Evolutionary conservation across 257 asterid genomes (phyloP), one percentile per base, ranked within the genome.

Genomic region (Solanum appendiculatum): DNA sequence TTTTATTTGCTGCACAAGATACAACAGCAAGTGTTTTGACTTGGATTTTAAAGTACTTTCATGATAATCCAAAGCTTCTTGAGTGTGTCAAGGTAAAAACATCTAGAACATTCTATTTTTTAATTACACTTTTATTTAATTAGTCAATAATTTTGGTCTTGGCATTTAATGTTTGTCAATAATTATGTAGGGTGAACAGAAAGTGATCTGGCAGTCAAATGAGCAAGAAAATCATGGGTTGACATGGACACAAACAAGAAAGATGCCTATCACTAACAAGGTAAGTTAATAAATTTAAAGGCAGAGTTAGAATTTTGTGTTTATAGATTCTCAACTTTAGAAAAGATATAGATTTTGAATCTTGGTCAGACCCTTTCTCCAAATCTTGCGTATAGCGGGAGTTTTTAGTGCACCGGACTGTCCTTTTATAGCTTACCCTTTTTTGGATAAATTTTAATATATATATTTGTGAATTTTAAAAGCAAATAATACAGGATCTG

Each of bases 1-100:
- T 93, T 16, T 93, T 96, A 23, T 96, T 96, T 42, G 99, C 99
- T 0, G 99, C 99, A 2, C 97, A 95, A 84, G 98, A 96, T 78
- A 96, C 99, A 1, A 96, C 98, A 1, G 98, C 98, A 0, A 96
- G 95, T 92, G 94, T 92, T 75, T 87, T 95, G 91, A 96, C 98
- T 21, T 96, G 99, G 99, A 90, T 93, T 37, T 56, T 96, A 88
- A 96, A 95, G 89, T 95, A 95, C 90, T 98, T 96, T 15, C 88
- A 88, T n/a, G 95, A 95, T 75, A 89, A 92, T 73, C 94, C 94
- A 2, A 92, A 93, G 44, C 89, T 93, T 82, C 90, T 93, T 1
- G 89, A 93, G 64, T 86, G 90, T 44, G 95, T 96, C n/a, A 93
- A 92, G 97, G 99, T 94, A 89, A 36, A 42, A 4, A 69, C 75